Evolutionary conservation across 1,284 basidiomycete genomes (phyloP).

Genomic region (Paramarasmius palmivorus): DNA sequence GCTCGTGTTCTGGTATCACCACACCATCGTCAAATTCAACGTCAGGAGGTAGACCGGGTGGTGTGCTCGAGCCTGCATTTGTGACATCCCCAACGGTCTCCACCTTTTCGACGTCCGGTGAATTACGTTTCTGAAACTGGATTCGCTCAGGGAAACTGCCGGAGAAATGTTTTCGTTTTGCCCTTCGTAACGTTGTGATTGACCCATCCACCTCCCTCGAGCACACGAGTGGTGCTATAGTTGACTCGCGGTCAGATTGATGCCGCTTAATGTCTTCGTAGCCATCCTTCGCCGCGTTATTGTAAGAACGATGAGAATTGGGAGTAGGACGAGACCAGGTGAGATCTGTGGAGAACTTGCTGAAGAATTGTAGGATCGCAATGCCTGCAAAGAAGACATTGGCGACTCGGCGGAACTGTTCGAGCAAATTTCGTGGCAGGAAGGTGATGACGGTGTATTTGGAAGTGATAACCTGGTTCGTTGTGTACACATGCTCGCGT

Average conservation of each 20-base stretch:
- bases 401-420: constrained; percentile 87
- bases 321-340: constrained; percentile 92
- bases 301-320: constrained; percentile 82
- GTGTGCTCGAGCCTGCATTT: constrained; percentile 4
- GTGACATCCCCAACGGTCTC: constrained; percentile 8
- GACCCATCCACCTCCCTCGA: constrained; percentile 66
- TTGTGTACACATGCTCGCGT: constrained; percentile 62
- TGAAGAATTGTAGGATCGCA: constrained; percentile 93
- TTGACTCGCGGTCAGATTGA: constrained; percentile 92
- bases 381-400: constrained; percentile 61
- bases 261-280: constrained; percentile 99
- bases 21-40: constrained; percentile 42
- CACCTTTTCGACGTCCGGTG: constrained; percentile 6
- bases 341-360: constrained; percentile 94
- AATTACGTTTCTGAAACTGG: constrained; percentile 10
- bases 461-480: constrained; percentile 92
- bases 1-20: constrained; percentile 1
- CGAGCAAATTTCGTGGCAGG: constrained; percentile 83
- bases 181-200: constrained; percentile 73
- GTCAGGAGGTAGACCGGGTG: constrained; percentile 25
- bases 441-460: constrained; percentile 93
- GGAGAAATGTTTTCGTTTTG: constrained; percentile 82
- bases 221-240: constrained; percentile 68
- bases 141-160: constrained; percentile 49
- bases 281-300: constrained; percentile 94